Base-by-base conservation (phyloP, 2,329 filamentous ascomycete species). In the Aspergillus sp. region DNA sequence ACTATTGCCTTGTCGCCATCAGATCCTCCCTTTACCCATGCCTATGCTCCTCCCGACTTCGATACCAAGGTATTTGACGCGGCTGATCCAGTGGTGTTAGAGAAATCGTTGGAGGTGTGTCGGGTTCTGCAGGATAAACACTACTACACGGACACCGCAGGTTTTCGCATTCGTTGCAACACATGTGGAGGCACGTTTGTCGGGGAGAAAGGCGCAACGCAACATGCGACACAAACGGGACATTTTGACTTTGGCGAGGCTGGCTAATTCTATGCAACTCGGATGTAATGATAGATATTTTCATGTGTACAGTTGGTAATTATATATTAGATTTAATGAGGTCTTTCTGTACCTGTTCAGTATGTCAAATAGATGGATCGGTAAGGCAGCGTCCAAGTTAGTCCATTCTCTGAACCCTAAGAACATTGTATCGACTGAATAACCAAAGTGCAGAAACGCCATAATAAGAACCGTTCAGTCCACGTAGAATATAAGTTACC, bases 121-220 rank as follows among this genome's bases (percentile, higher is more conserved):
- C 68, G 70, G 53, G 79, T 85, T 51, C 73, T 97, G 35, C 78
- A 84, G 55, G 77, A 81, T 45, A 82, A 78, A 49, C 82, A 94
- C 64, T 97, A 97, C 64, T 96, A 82, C 60, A 96, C 90, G 0
- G 89, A 96, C 64, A 95, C 89, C 0, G 80, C 86, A 19, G 84
- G 84, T 0, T 89, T 96, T 61, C 76, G 80, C 33, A 79, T 96
- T 49, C 82, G 77, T 60, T 97, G 91, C 66, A 88, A 90, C 54
- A 73, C 77, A 3, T 76, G 74, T 48, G 70, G 72, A 4, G 64
- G 62, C 13, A 60, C 62, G 32, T 70, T 72, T 49, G 63, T 67
- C 7, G 74, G 74, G 13, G 72, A 76, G 57, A 70, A 66, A 41
- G 73, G 71, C 19, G 74, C 73, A 2, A 69, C 68, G 1, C 60